Base-by-base conservation (phyloP, 1,139 yeast species). In the Taphrina populina region DNA sequence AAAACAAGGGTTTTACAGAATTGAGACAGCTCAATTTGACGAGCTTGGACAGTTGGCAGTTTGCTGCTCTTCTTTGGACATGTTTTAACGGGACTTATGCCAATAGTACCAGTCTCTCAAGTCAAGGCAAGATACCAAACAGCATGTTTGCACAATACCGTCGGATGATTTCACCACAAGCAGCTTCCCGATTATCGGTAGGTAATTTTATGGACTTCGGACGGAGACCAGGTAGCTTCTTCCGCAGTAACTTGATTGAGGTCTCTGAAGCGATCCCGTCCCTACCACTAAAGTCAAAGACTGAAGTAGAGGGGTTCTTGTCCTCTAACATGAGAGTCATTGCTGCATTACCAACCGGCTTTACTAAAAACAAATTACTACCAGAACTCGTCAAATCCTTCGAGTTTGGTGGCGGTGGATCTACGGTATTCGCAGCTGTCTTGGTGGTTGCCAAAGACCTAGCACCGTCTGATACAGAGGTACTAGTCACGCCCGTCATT, bases 341-440 rank as follows among this genome's bases (percentile, higher is more conserved):
- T 26, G 52, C 64, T 8, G 66, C 68, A 56, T 74, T 72, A 56
- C 87, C 94, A 0, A 76, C 78, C 0, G 85, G 84, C 1, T 81
- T 81, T 60, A 71, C 84, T 53, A 82, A 82, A 53, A 71, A 77
- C 60, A 78, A 79, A 62, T 71, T 87, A n/a, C 68, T 88, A 32
- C 95, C 95, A 0, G 87, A 83, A 63, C 68, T 86, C 26, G 72
- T 77, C n/a, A 69, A 69, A 3, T 71, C 73, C 45, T 72, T 76
- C 60, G 66, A 63, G 33, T 62, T 61, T 49, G 63, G 63, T 13
- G 62, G 59, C 11, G 65, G 64, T 11, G 63, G 64, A 1, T 46
- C 58, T 8, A 60, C 59, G 33, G 35, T 59, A 30, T 44, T 61
- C 21, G 29, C 41, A 5, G 54, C 62, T 24, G 34, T 62, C 32